Evolutionary conservation across 2,329 filamentous ascomycete genomes (phyloP).

Genomic region (Aspergillus jensenii): DNA sequence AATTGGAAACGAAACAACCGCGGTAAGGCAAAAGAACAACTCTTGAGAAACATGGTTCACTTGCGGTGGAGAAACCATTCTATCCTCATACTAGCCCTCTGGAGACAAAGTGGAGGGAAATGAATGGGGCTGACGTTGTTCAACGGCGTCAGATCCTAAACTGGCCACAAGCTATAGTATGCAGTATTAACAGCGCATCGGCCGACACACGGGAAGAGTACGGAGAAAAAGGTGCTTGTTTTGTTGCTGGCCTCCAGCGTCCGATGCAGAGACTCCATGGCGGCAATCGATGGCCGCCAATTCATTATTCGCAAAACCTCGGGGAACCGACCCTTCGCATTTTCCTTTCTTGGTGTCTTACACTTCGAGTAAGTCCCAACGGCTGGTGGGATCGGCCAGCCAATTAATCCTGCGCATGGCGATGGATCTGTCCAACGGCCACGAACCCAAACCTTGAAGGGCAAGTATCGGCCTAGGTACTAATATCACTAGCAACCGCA

Average conservation of each 20-base stretch:
- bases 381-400: constrained; percentile 17
- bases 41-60: constrained; percentile 20
- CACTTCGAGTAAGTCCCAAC: constrained; percentile 20
- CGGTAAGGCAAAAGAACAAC: constrained; percentile 8
- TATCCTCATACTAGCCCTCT: background rate
- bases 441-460: constrained; percentile 22
- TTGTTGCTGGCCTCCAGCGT: background rate
- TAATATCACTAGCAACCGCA: constrained; percentile 18
- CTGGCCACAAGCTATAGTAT: constrained; percentile 3
- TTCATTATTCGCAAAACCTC: background rate
- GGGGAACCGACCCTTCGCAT: background rate
- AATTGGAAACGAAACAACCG: background rate
- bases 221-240: background rate
- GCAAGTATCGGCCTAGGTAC: constrained; percentile 20
- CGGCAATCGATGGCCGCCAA: background rate
- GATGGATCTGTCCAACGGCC: constrained; percentile 26
- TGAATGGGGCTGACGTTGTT: constrained; percentile 12
- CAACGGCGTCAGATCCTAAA: constrained; percentile 21
- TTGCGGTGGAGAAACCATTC: constrained; percentile 18
- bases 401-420: constrained; percentile 19
- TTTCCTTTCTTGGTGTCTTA: constrained; percentile 15
- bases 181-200: constrained; percentile 7
- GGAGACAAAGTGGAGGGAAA: constrained; percentile 15
- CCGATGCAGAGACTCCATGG: background rate
- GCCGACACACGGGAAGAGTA: constrained; percentile 13